A percentile compares a stretch with the other conserved stretches of the same genome.
Conservation (phyloP, 352 stramenopile species). For the Blastocystis sp. region DNA sequence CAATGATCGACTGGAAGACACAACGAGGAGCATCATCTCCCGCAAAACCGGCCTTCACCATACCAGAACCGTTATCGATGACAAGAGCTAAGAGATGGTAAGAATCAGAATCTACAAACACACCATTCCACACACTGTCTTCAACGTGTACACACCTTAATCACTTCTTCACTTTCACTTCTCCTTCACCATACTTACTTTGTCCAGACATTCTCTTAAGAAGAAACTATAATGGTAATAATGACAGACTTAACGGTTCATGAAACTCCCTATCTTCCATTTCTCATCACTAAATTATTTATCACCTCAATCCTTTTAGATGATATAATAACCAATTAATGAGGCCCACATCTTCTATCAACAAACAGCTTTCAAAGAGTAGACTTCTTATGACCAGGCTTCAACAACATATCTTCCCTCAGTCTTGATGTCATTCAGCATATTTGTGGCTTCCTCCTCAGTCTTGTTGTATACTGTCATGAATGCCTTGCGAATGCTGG, state of each 20-base stretch:
- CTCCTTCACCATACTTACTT: not conserved
- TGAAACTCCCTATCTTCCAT: constrained; percentile 17
- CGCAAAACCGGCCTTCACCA: constrained; percentile 90
- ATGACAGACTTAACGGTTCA: not conserved
- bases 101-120: not conserved
- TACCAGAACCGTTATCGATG: constrained; percentile 91
- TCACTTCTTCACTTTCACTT: no score
- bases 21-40: constrained; percentile 84
- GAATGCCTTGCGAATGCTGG: not conserved
- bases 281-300: not conserved
- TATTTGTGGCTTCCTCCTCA: constrained; percentile 19
- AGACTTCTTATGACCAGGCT: constrained; percentile 23
- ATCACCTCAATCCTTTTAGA: no score
- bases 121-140: not conserved
- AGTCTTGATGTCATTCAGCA: constrained; percentile 24
- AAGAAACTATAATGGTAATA: no score
- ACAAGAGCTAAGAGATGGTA: constrained; percentile 74
- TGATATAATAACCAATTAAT: not conserved
- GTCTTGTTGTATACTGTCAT: not conserved
- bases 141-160: not conserved
- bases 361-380: not conserved
- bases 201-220: not conserved
- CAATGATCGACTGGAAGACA: constrained; percentile 83
- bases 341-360: not conserved
- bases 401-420: constrained; percentile 58